Evolutionary conservation across 2,329 filamentous ascomycete species (phyloP), one percentile per base, ranked within the genome.

Genomic region (Ramichloridium luteum): DNA sequence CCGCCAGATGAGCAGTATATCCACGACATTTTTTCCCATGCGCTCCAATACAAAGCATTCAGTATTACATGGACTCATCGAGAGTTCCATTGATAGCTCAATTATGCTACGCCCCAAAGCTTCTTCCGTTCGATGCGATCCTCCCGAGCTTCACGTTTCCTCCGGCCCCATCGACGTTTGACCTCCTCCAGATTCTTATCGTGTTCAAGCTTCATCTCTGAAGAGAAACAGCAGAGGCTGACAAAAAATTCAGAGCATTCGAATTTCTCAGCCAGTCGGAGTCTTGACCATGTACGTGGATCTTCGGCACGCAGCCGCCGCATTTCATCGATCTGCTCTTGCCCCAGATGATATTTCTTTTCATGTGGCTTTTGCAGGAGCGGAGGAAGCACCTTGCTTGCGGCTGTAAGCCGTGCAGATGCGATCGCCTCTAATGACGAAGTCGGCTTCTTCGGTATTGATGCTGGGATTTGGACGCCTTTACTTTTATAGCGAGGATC

Each of bases 221-320:
- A 66, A 16, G 67, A 68, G 40, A 67, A 60, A 31, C 65, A 68
- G 34, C 74, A 68, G 59, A 76, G 60, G 6, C 67, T 67, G 27
- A 77, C 65, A 43, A 79, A 78, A 31, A 77, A 66, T 35, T 68
- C 61, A 34, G 65, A 72, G 54, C 74, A 78, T 4, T 68, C 64
- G 49, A 76, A 80, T 48, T 67, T 69, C 51, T 73, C 67, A 23
- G 75, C 73, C 41, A 80, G 51, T 46, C 62, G 64, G 35, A 62
- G 61, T 27, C 72, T 53, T 28, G 70, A 77, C 72, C 74, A 79
- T 36, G 57, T 58, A 39, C 63, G 57, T 5, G 74, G 73, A 43
- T 79, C 68, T 35, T 57, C 57, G 16, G 52, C 46, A 28, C 75
- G 59, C 32, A 80, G 56, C 25, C 47, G 47, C 32, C 71, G 60